These are phyloP conservation scores for Calonectria crousiana DNA, from an alignment of 2,329 filamentous ascomycete species.

Conservation along the genomic window DNA sequence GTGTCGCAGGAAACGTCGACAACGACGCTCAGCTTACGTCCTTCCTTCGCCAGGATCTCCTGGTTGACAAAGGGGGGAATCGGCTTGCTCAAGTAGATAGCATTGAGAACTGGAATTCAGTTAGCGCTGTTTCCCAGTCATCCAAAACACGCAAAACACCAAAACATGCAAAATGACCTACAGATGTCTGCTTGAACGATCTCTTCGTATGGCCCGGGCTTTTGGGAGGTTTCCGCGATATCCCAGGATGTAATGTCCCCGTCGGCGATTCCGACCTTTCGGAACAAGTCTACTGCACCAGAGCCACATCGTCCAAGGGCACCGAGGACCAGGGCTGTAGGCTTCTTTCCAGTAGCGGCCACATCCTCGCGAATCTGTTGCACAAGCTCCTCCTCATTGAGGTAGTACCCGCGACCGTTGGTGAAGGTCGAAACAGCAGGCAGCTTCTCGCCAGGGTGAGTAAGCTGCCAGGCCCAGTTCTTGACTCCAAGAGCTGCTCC, in stretches of 20 bases:
- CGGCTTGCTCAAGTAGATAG: background rate
- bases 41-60: background rate
- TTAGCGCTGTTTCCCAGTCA: background rate
- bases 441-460: constrained; percentile 77
- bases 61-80: background rate
- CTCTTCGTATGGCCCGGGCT: background rate
- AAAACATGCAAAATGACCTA: background rate
- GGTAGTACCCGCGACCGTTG: background rate
- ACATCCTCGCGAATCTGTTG: background rate
- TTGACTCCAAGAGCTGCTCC: constrained; percentile 80
- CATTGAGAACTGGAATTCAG: background rate
- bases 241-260: background rate
- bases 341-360: background rate
- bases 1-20: constrained; percentile 85
- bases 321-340: background rate
- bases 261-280: background rate
- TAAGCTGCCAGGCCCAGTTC: constrained; percentile 87
- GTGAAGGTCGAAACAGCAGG: background rate
- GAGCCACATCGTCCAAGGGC: background rate
- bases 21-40: constrained; percentile 73
- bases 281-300: background rate
- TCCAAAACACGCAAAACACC: too few relatives aligned
- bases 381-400: background rate
- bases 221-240: background rate
- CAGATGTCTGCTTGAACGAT: background rate